Evolutionary conservation across 2,329 filamentous ascomycete genomes (phyloP), one percentile per base, ranked within the genome.

Genomic region (Chaetomiaceae sp.): DNA sequence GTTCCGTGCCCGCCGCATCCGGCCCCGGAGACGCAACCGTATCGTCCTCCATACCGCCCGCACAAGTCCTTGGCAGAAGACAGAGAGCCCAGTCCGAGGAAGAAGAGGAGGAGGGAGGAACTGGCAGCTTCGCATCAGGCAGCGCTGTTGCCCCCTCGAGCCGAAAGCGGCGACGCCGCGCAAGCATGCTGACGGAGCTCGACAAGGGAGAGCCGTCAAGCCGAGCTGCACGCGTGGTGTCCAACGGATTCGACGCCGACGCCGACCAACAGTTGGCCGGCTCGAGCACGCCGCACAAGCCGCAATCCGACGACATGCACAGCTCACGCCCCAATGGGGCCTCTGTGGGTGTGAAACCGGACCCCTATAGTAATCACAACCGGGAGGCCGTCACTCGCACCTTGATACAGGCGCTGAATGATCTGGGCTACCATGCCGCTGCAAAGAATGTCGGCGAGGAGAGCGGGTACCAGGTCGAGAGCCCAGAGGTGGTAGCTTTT

Each of bases 341-440:
- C 30, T 44, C 54, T 8, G 56, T 47, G 40, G 45, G 40, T 16
- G 42, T n/a, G 14, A 31, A 14, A 19, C 50, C 50, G 10, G 52
- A 60, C 39, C 69, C 66, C 23, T 97, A 95, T 67, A 86, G 83
- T 63, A 91, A 90, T 16, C 92, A 97, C 65, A 82, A 93, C 65
- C 82, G 89, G 65, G 90, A 96, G 73, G 92, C 99, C 71, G 86
- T 97, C 39, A 95, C 92, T 5, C 79, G 93, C 48, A 86, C 97
- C 57, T 70, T 99, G 61, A 93, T 99, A 62, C 93, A 99, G 69
- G 87, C 90, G 31, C 72, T 99, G 57, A 81, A 83, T 20, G 92
- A 96, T 66, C 77, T 99, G 72, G 93, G 93, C 2, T 96, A 97
- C 65, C 76, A 83, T 53, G 74, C 76, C 12, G 87, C 92, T 12